These are phyloP conservation scores for Fusarium abutilonis DNA, from an alignment of 2,329 filamentous ascomycete genomes.

Conservation along the genomic window DNA sequence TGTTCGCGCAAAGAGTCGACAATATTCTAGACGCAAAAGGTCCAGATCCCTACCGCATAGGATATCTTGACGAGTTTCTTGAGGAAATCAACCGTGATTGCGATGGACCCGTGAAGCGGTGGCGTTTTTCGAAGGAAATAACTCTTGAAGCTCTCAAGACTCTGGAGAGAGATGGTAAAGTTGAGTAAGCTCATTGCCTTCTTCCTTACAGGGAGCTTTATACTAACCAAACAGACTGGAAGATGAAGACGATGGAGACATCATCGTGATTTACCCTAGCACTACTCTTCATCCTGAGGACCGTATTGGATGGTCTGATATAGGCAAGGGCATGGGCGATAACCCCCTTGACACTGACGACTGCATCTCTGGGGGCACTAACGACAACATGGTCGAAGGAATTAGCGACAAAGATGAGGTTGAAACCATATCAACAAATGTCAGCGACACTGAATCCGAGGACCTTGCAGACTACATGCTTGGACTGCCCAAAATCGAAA, in stretches of 20 bases:
- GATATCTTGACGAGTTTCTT: conserved; percentile 40
- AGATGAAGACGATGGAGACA: not conserved
- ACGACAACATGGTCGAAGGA: not conserved
- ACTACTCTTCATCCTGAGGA: conserved; percentile 38
- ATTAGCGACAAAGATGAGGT: conserved; percentile 6
- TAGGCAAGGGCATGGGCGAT: conserved; percentile 3
- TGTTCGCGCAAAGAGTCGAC: conserved; percentile 41
- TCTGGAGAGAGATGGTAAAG: conserved; percentile 10
- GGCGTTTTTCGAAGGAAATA: conserved; percentile 40
- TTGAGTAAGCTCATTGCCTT: conserved; percentile 27
- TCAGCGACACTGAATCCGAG: conserved; percentile 17
- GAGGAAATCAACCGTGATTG: conserved; percentile 39
- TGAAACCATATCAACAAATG: conserved; percentile 27
- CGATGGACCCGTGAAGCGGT: conserved; percentile 32
- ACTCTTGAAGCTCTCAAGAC: conserved; percentile 13
- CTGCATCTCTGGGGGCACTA: too few relatives aligned
- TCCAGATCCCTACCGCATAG: conserved; percentile 6
- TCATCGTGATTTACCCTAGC: not conserved
- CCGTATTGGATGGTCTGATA: conserved; percentile 29
- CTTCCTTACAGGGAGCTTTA: not conserved
- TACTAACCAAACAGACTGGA: conserved; percentile 17
- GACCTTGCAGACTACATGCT: conserved; percentile 22
- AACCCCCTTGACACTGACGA: too few relatives aligned
- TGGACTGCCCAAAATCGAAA: conserved; percentile 29
- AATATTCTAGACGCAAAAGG: conserved; percentile 38